A percentile compares a stretch with the other conserved stretches of the same genome.
Conservation (phyloP, 306 rosid species). For the Prunus mume region DNA sequence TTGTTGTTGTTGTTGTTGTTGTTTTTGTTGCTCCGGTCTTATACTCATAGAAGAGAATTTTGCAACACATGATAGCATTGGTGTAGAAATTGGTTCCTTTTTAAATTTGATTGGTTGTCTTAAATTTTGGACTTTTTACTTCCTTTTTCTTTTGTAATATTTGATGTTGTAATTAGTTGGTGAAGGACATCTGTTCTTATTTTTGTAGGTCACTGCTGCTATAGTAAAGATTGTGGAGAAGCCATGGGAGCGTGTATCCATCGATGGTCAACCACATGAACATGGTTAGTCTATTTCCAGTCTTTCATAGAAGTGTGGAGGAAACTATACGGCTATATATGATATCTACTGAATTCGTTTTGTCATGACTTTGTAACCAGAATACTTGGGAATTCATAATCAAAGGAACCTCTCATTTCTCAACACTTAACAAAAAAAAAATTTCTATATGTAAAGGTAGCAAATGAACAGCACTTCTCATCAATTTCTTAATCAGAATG, state of each 20-base stretch:
- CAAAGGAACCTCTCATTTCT: neutral
- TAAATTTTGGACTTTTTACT: neutral
- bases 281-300: constrained; percentile 65
- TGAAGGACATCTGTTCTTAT: constrained; percentile 7
- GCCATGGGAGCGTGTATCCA: constrained; percentile 83
- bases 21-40: too few relatives aligned
- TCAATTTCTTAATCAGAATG: neutral
- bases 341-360: neutral
- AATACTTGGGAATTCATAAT: neutral
- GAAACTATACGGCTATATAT: neutral
- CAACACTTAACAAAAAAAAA: neutral
- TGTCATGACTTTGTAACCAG: neutral
- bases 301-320: neutral
- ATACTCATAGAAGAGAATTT: neutral
- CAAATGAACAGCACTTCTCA: neutral
- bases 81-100: neutral
- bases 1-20: too few relatives aligned
- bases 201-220: constrained; percentile 70
- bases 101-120: neutral
- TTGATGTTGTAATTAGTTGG: constrained; percentile 12
- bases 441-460: neutral
- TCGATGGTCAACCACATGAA: constrained; percentile 73
- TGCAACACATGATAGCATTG: neutral
- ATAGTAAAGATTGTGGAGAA: constrained; percentile 78
- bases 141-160: neutral